Evolutionary conservation across 768 basidiomycete species (phyloP), one percentile per base, ranked within the genome.

Genomic region (Boletus sensibilis): DNA sequence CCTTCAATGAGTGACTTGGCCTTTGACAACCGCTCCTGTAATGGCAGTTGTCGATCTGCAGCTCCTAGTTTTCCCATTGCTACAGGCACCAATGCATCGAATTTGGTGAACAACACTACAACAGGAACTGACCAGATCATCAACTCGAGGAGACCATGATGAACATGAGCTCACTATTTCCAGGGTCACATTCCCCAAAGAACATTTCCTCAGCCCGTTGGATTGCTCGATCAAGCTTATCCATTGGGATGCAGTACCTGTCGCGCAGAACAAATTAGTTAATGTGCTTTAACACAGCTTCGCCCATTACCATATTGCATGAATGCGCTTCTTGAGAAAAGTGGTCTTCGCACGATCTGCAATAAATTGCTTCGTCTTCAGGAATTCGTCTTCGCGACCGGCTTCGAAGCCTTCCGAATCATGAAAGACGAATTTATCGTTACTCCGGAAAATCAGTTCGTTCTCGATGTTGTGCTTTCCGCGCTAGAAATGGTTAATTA

Each of bases 231-330:
- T 49, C 46, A 14, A 48, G 10, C 2, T 49, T 42, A 13, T 57
- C 56, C 56, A 57, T 55, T 6, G 56, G 44, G 27, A 55, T 55
- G 34, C 52, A 55, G 20, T 56, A 56, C 55, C 55, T 56, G 13
- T 33, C 18, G 20, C 2, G 27, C 4, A 20, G 7, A 14, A 20
- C 18, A 13, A 7, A 25, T 55, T 9, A 1, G 16, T 6, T 5
- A 20, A 45, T 6, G 16, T 14, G 27, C 18, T 4, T 4, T n/a
- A 2, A 29, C 5, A 25, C 14, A 25, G 8, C 25, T 27, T n/a
- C 31, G 9, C 34, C 20, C 23, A 4, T 25, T 20, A 44, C 57
- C 57, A 58, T 23, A 58, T 58, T 11, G 47, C 48, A 1, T 58
- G 57, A 21, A 58, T 18, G 12, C 48, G 53, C 7, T 58, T 50